Base-by-base conservation (phyloP, 495 filamentous ascomycete species). In the Hyaloscypha hepaticicola region DNA sequence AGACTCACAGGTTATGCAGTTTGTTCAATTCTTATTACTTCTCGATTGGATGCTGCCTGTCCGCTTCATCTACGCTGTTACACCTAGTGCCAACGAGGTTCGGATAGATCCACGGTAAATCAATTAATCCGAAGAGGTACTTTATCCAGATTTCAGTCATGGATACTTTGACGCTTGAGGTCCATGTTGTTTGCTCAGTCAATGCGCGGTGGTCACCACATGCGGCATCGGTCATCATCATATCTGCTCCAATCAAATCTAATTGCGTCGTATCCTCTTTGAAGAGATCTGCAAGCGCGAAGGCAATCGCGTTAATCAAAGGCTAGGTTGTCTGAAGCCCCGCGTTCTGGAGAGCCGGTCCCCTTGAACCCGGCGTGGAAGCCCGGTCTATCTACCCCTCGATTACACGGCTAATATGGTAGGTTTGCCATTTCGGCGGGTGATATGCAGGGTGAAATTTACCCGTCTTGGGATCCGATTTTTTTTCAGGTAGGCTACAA, bases 391-490 rank as follows among this genome's bases (percentile, higher is more conserved):
- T 57, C 27, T 24, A 16, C 5, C 19, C n/a, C 19, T 57, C 53
- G 22, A 57, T 27, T 8, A 27, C 2, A 21, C 33, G 53, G 53
- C 26, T 57, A 21, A 31, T 57, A 8, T 29, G 22, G 12, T 11
- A 16, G 29, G 21, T 29, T 58, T 58, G 33, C 33, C 56, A 14
- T n/a, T 21, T 25, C 31, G 56, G 29, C 26, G 28, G 56, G 2
- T 57, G 53, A 45, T 25, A 22, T 29, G 21, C n/a, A 45, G 53
- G 25, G 4, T 45, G 33, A 2, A 58, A 14, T 58, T 58, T 45
- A 58, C 25, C 56, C 33, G 56, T 45, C 56, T 58, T 58, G 33
- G 56, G 28, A 57, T 21, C 53, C n/a, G 25, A 25, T 19, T 53
- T 57, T 25, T 57, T 28, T 33, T 33, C 53, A 11, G 19, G 28